A percentile compares a stretch with the other conserved stretches of the same genome.
phyloP scores from a whole-genome alignment of 2,329 filamentous ascomycete genomes.

The Orbilia ellipsospora region DNA sequence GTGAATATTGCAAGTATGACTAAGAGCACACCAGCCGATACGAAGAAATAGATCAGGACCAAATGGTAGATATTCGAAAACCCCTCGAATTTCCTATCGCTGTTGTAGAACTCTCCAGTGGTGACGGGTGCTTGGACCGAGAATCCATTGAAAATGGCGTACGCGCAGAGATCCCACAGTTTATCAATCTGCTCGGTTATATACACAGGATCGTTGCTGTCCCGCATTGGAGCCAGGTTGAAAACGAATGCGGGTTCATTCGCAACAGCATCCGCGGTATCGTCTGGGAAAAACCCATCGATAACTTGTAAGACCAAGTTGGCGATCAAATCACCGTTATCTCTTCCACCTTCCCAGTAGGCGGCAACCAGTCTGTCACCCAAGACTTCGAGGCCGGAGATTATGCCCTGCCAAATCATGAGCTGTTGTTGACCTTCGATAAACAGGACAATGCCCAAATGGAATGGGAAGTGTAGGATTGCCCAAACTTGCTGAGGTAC shows the following conservation, averaged over 20 bases:
- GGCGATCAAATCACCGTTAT: conserved; percentile 60
- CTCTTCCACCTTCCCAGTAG: conserved; percentile 61
- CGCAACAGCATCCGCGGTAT: conserved; percentile 35
- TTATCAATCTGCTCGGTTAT: conserved; percentile 60
- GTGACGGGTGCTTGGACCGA: conserved; percentile 56
- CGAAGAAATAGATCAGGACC: conserved; percentile 61
- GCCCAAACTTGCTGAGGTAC: conserved; percentile 72
- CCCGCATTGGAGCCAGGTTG: conserved; percentile 44
- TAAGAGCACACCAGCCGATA: conserved; percentile 59
- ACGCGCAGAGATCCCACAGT: conserved; percentile 49
- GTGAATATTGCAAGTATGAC: conserved; percentile 61
- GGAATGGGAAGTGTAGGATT: conserved; percentile 71
- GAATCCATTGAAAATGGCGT: conserved; percentile 56
- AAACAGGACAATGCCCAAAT: conserved; percentile 72
- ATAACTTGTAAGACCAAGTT: conserved; percentile 58
- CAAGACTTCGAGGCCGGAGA: conserved; percentile 64
- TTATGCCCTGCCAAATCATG: conserved; percentile 64
- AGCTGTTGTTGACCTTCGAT: conserved; percentile 73
- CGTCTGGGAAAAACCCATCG: conserved; percentile 46
- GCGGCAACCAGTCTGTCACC: conserved; percentile 63
- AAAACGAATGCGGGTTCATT: conserved; percentile 41
- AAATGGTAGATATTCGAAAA: conserved; percentile 62
- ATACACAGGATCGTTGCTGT: conserved; percentile 55
- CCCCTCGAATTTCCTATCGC: conserved; percentile 38
- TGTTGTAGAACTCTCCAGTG: conserved; percentile 18